A percentile compares a stretch with the other conserved stretches of the same genome.
These are phyloP conservation scores for Fusarium bulbicola DNA, from an alignment of 2,329 filamentous ascomycete genomes.

Conservation along the genomic window DNA sequence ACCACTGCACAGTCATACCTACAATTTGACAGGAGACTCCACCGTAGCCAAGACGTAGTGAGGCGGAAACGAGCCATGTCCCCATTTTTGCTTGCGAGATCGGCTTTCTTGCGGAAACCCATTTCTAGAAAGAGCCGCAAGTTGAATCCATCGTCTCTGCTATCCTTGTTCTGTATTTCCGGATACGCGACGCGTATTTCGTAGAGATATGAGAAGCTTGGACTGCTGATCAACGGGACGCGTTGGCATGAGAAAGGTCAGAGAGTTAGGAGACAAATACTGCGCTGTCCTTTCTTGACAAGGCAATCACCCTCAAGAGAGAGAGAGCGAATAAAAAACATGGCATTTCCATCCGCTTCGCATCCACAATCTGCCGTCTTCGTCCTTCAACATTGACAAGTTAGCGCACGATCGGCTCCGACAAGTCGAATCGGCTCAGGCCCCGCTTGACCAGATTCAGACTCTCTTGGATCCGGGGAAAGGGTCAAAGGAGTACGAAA, in stretches of 20 bases:
- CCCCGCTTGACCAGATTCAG: conserved; percentile 18
- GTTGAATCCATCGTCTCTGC: fast-evolving
- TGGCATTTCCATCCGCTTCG: not conserved
- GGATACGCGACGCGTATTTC: not conserved
- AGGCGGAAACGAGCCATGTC: not conserved
- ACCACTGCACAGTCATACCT: not conserved
- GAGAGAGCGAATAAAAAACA: not conserved
- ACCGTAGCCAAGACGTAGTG: not conserved
- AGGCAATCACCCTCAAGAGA: not conserved
- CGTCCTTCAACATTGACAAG: not conserved
- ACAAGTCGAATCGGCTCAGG: not conserved
- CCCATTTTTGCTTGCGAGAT: not conserved
- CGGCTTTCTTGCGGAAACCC: not conserved
- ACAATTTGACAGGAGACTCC: not conserved
- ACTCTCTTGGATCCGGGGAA: not conserved
- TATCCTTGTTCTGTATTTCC: not conserved
- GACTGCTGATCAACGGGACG: not conserved
- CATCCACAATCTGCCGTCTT: not conserved
- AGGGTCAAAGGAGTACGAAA: conserved; percentile 5
- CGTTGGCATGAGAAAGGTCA: not conserved
- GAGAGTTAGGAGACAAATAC: not conserved
- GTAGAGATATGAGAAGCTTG: not conserved
- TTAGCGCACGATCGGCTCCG: conserved; percentile 11
- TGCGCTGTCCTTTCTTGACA: not conserved
- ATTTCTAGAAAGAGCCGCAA: not conserved